Evolutionary conservation across 2,329 filamentous ascomycete species (phyloP).

Genomic region (Macrophomina pseudophaseolina): DNA sequence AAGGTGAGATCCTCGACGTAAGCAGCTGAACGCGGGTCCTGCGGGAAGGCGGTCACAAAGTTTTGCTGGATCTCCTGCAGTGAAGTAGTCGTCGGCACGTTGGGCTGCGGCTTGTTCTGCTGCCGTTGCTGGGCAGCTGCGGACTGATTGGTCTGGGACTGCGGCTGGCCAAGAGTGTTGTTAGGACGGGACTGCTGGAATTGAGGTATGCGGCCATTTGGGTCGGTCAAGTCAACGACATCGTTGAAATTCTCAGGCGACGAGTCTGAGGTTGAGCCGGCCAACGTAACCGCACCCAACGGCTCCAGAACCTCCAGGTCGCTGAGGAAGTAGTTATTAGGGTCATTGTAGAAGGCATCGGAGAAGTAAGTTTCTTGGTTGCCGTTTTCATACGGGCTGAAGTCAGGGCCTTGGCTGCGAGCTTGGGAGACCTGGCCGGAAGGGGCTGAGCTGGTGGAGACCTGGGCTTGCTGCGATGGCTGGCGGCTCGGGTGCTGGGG

Average conservation of each 20-base stretch:
- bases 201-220: slow-evolving; percentile 16
- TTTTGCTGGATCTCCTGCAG: slow-evolving; percentile 26
- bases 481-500: slow-evolving; percentile 5
- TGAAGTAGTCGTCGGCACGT: slow-evolving; percentile 21
- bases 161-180: slow-evolving; percentile 1
- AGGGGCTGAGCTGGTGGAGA: slow-evolving; percentile 13
- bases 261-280: slow-evolving; percentile 43
- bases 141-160: neutral
- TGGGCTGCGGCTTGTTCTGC: neutral
- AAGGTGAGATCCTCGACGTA: slow-evolving; percentile 44
- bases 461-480: neutral
- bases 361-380: slow-evolving; percentile 44
- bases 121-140: slow-evolving; percentile 18
- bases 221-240: slow-evolving; percentile 20
- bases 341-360: slow-evolving; percentile 41
- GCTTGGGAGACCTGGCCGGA: slow-evolving; percentile 6
- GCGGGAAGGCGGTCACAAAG: slow-evolving; percentile 25
- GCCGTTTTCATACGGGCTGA: slow-evolving; percentile 39
- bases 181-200: slow-evolving; percentile 10
- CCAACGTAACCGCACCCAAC: slow-evolving; percentile 38
- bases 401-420: slow-evolving; percentile 31
- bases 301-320: slow-evolving; percentile 46
- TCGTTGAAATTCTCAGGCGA: slow-evolving; percentile 42
- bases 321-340: slow-evolving; percentile 48
- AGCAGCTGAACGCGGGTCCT: slow-evolving; percentile 24